Base-by-base conservation (phyloP, 2,329 filamentous ascomycete genomes). In the Aspergillus ruber region DNA sequence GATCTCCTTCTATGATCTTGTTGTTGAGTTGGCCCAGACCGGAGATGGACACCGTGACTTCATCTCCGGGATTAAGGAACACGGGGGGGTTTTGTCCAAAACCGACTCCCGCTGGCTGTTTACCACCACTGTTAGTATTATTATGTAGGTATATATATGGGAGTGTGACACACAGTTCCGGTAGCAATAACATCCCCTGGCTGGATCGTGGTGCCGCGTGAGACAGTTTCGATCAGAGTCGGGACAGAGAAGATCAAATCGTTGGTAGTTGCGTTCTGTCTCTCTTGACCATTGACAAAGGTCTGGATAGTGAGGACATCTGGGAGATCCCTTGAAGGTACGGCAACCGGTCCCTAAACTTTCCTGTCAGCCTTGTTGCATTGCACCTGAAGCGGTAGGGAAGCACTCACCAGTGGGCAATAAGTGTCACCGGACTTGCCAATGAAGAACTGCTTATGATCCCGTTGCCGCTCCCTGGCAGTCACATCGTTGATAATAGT, bases 401-500 rank as follows among this genome's bases (percentile, higher is more conserved):
- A 4, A 21, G 21, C 5, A 12, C 20, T 42, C n/a, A 42, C 40
- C 42, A 80, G 79, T 0, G 77, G 77, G 50, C 77, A 81, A 51
- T 75, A 80, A 0, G 76, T 79, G 56, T 81, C 77, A 0, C 71
- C 62, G 0, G 73, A 78, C 57, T 81, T 81, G 8, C 79, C 78
- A 43, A 82, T 74, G 47, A 74, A 81, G 57, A 81, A 82, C 51
- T 82, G 79, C 57, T 81, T 81, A 48, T 82, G 79, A 43, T 82
- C 77, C 21, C 76, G 60, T 57, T 82, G 79, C 52, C 71, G 69
- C 38, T 75, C 74, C 8, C 79, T 63, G 0, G 77, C 75, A 0
- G 78, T 79, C 15, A 81, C 66, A 43, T 81, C 27, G 53, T 82
- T 81, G 39, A 76, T 69, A 33, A 79, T 79, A 0, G 76, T 79